Evolutionary conservation across 176 grass and related monocot species (phyloP).

Genomic region (Rhipidocladum racemiflorum): DNA sequence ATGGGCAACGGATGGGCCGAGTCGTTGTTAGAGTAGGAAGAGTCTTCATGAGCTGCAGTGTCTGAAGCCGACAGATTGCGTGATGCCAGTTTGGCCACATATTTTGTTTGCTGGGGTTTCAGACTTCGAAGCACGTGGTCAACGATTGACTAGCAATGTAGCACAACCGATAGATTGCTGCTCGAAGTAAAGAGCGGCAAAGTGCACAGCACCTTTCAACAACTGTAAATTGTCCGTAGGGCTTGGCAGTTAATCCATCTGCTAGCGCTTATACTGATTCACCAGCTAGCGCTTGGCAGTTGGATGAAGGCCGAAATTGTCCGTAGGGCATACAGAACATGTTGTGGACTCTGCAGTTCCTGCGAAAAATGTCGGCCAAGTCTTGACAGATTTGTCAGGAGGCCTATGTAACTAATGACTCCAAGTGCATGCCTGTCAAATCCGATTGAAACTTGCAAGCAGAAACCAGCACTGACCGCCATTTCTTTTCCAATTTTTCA

Average conservation of each 20-base stretch:
- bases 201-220: neutral
- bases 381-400: conserved; percentile 19
- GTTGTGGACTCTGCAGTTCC: neutral
- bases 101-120: neutral
- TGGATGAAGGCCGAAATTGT: neutral
- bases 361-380: neutral
- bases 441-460: neutral
- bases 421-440: neutral
- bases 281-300: neutral
- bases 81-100: neutral
- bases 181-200: neutral
- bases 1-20: no score
- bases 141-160: neutral
- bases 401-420: neutral
- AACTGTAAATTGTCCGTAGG: neutral
- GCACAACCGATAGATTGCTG: neutral
- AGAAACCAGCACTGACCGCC: neutral
- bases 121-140: neutral
- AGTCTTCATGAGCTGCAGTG: neutral
- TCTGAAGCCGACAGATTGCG: neutral
- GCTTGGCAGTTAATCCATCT: neutral
- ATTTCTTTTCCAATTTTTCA: neutral
- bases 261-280: neutral
- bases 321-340: neutral
- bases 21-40: no score